A percentile compares a stretch with the other conserved stretches of the same genome.
Conservation (phyloP, 495 filamentous ascomycete genomes). For the Penicillium paradoxum region DNA sequence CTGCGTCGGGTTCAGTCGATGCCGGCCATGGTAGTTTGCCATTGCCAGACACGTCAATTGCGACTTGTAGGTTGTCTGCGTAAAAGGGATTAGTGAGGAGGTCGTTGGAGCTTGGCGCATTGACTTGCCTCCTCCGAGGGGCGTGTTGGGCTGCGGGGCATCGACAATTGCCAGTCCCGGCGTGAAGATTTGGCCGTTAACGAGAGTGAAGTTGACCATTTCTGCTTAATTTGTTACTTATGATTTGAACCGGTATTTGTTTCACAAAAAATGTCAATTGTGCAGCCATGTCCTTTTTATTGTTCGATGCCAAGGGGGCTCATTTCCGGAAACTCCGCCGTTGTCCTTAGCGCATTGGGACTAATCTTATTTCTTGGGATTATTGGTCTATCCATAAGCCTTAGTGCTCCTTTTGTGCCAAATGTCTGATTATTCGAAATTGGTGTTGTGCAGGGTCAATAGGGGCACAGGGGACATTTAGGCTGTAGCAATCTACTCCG, state of each 20-base stretch:
- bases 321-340: conserved; percentile 20
- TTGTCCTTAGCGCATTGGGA: conserved; percentile 13
- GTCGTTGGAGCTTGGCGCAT: not conserved
- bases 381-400: not conserved
- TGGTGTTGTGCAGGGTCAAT: not conserved
- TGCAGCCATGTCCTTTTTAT: conserved; percentile 1
- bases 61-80: conserved; percentile 61
- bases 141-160: conserved; percentile 62
- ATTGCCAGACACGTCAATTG: conserved; percentile 61
- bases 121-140: conserved; percentile 56
- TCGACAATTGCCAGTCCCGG: conserved; percentile 60
- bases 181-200: conserved; percentile 59
- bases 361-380: conserved; percentile 11
- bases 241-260: not conserved
- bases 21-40: conserved; percentile 57
- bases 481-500: not conserved
- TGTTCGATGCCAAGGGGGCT: conserved; percentile 12
- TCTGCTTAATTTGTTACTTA: not conserved
- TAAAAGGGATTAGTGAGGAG: not conserved
- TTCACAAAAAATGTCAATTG: not conserved
- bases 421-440: not conserved
- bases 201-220: conserved; percentile 42
- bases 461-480: not conserved
- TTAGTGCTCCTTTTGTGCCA: not conserved
- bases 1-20: conserved; percentile 32